phyloP scores from a whole-genome alignment of 305 asterid genomes.

The Petunia hybrid region DNA sequence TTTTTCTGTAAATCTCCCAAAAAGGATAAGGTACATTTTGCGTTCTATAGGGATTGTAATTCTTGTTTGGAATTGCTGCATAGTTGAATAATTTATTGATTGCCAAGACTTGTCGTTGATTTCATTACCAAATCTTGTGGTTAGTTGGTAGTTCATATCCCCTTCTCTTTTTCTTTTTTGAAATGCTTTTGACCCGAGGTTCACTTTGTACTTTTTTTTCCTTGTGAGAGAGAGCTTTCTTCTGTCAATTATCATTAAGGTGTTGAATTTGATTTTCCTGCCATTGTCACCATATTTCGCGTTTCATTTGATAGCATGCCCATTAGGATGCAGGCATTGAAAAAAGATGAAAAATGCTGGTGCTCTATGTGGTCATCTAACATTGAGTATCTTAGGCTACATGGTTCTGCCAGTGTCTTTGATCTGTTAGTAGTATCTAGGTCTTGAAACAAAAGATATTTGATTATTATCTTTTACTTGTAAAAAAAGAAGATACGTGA shows the following conservation, averaged over 20 bases:
- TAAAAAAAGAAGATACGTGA: background rate
- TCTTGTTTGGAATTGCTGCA: too few relatives aligned
- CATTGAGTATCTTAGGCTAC: slow-evolving; percentile 19
- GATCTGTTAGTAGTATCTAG: slow-evolving; percentile 18
- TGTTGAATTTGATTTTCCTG: background rate
- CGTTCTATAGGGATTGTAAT: too few relatives aligned
- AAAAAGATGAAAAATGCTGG: background rate
- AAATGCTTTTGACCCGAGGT: background rate
- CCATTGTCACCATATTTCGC: background rate
- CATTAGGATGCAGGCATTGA: background rate
- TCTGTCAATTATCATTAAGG: background rate
- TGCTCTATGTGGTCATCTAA: background rate
- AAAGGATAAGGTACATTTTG: too few relatives aligned
- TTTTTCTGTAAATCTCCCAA: too few relatives aligned
- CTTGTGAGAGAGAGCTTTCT: background rate
- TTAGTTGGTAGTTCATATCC: too few relatives aligned
- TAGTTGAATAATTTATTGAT: too few relatives aligned
- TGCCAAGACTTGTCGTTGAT: too few relatives aligned
- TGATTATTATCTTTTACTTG: background rate
- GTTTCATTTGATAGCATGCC: background rate
- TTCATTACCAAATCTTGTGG: too few relatives aligned
- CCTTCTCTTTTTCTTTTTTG: too few relatives aligned
- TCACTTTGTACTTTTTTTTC: too few relatives aligned
- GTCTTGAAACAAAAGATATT: background rate
- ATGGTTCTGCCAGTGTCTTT: background rate